phyloP scores from a whole-genome alignment of 768 basidiomycete genomes.

The Piloderma croceum region DNA sequence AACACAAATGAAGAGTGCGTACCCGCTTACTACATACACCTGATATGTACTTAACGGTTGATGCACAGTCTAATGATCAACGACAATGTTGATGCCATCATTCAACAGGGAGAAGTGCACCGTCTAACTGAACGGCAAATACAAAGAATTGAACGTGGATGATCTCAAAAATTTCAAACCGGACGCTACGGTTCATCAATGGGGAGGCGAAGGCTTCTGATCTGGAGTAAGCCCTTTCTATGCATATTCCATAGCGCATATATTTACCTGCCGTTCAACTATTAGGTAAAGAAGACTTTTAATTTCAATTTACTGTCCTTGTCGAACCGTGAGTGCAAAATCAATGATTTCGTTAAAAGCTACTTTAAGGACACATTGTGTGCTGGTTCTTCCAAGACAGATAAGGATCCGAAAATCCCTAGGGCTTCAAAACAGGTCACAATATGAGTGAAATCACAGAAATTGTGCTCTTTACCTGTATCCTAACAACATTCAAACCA shows the following conservation, averaged over 20 bases:
- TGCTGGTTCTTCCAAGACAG: conserved; percentile 68
- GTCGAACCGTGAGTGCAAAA: conserved; percentile 90
- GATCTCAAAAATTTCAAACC: conserved; percentile 97
- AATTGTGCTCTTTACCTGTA: conserved; percentile 5
- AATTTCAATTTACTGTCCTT: conserved; percentile 78
- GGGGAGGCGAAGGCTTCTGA: conserved; percentile 94
- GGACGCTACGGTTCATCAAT: conserved; percentile 84
- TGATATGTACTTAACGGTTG: background rate
- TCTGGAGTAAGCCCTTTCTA: conserved; percentile 63
- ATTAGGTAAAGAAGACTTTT: conserved; percentile 55
- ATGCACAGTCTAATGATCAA: conserved; percentile 60
- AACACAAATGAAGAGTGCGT: conserved; percentile 69
- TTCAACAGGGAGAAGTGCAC: conserved; percentile 89
- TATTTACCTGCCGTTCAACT: background rate
- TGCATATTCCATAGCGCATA: background rate
- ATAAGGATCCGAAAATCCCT: conserved; percentile 79
- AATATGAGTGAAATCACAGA: conserved; percentile 45
- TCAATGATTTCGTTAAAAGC: conserved; percentile 89
- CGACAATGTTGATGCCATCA: conserved; percentile 92
- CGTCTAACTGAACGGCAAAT: conserved; percentile 81
- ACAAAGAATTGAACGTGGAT: conserved; percentile 88
- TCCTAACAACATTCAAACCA: too few species aligned
- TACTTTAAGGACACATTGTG: conserved; percentile 94
- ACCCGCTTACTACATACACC: background rate
- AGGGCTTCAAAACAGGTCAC: conserved; percentile 84